Evolutionary conservation across 306 rosid species (phyloP), one percentile per base, ranked within the genome.

Genomic region (Leucaena leucocephala): DNA sequence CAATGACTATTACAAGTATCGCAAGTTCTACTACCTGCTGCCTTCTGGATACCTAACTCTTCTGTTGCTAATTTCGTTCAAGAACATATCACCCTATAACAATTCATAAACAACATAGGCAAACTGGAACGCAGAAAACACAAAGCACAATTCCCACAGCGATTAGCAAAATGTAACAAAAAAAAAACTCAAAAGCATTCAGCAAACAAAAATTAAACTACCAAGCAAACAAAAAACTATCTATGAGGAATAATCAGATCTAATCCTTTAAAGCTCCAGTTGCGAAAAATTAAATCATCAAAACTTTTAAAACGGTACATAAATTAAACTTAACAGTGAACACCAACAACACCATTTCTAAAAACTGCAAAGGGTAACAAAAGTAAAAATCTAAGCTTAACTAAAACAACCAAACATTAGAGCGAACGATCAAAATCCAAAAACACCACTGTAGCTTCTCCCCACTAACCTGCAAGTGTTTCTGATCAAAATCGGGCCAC

Each of bases 391-490:
- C n/a, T 21, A 38, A 42, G 3, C 34, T 16, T 9, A 54, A 44
- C 52, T 10, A 21, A 57, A 68, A 74, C 62, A 54, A 45, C 55
- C 19, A 65, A 76, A 33, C 54, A 45, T 16, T 42, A 34, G 44
- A 34, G 33, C 36, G 67, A 61, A 67, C 17, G 4, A 1, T 4
- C 17, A 6, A 50, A 50, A 79, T 6, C 9, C 12, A 15, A 34
- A 42, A 58, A 72, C 11, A 42, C 1, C 43, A 43, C 8, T 55
- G 13, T 68, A 12, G 73, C 8, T 68, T 43, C 19, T 6, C 27
- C 73, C 15, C n/a, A 43, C 85, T 74, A 50, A 86, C 88, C 86
- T 85, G 84, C 46, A 77, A 82, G 72, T 45, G 81, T 52, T 77
- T 76, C 75, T 45, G 84, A 80, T 76, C 79, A 75, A 74, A 82